phyloP scores from a whole-genome alignment of 768 basidiomycete species.

The Lepiota subincarnata region DNA sequence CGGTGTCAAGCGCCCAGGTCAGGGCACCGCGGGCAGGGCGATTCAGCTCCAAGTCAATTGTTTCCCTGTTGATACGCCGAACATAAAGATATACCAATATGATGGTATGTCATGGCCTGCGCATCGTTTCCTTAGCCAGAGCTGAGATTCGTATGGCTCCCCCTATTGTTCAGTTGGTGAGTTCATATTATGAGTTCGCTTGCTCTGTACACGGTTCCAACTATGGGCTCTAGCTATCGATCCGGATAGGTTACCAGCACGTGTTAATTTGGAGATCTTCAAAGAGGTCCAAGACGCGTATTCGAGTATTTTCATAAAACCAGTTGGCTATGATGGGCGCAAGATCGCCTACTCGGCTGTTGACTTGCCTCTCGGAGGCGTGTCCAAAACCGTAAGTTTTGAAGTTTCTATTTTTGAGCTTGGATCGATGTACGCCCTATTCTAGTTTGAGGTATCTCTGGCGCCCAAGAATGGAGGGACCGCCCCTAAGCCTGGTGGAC shows the following conservation, averaged over 20 bases:
- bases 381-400: constrained; percentile 44
- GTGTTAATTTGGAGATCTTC: constrained; percentile 68
- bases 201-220: background rate
- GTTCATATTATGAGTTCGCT: background rate
- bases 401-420: background rate
- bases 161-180: constrained; percentile 4
- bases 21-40: constrained; percentile 25
- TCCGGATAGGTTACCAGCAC: constrained; percentile 62
- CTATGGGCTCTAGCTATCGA: constrained; percentile 43
- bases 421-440: background rate
- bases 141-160: background rate
- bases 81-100: constrained; percentile 65
- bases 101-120: constrained; percentile 52
- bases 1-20: constrained; percentile 31
- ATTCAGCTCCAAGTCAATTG: constrained; percentile 45
- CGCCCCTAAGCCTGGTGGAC: constrained; percentile 25
- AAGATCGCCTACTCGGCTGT: constrained; percentile 67
- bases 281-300: constrained; percentile 54
- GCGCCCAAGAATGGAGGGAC: constrained; percentile 33
- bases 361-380: constrained; percentile 51
- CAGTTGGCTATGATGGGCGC: constrained; percentile 71
- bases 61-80: constrained; percentile 54
- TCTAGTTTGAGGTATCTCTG: constrained; percentile 60
- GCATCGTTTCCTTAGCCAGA: background rate
- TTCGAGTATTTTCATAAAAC: constrained; percentile 65